A percentile compares a stretch with the other conserved stretches of the same genome.
These are phyloP conservation scores for Cryomyces antarcticus DNA, from an alignment of 495 filamentous ascomycete species.

Conservation along the genomic window DNA sequence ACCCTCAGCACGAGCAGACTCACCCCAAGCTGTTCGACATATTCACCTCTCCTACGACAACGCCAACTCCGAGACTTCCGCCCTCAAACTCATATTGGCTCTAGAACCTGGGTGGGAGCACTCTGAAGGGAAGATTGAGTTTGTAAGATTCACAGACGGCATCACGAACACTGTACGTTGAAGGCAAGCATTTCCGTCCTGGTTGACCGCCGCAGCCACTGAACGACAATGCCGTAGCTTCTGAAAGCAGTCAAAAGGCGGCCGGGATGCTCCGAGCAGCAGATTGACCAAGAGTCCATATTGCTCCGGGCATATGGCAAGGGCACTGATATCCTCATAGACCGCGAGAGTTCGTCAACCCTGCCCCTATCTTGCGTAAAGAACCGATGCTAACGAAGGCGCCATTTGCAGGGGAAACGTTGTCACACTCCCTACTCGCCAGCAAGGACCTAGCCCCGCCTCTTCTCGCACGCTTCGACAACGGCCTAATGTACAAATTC, in stretches of 20 bases:
- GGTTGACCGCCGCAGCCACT: neutral
- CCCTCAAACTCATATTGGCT: slow-evolving; percentile 41
- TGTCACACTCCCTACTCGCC: slow-evolving; percentile 55
- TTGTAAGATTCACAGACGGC: slow-evolving; percentile 84
- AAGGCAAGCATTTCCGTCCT: neutral
- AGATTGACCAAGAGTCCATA: slow-evolving; percentile 73
- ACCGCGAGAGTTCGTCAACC: slow-evolving; percentile 61
- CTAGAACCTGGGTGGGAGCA: slow-evolving; percentile 70
- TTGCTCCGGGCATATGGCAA: slow-evolving; percentile 87
- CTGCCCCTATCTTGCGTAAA: neutral
- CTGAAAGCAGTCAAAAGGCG: slow-evolving; percentile 72
- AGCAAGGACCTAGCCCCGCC: slow-evolving; percentile 62
- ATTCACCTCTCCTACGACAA: slow-evolving; percentile 8
- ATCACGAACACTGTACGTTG: slow-evolving; percentile 82
- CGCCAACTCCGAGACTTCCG: slow-evolving; percentile 8
- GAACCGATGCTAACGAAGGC: neutral
- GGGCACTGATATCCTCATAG: slow-evolving; percentile 86
- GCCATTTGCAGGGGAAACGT: slow-evolving; percentile 36
- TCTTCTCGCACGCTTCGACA: slow-evolving; percentile 81
- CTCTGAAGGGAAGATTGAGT: slow-evolving; percentile 56
- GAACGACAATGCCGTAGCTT: slow-evolving; percentile 26
- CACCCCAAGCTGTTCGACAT: neutral
- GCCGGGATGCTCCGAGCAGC: slow-evolving; percentile 49
- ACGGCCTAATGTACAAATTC: slow-evolving; percentile 88
- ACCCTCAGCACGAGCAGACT: neutral